Conservation (phyloP, 2,329 filamentous ascomycete species). For the Acrodontium crateriforme region DNA sequence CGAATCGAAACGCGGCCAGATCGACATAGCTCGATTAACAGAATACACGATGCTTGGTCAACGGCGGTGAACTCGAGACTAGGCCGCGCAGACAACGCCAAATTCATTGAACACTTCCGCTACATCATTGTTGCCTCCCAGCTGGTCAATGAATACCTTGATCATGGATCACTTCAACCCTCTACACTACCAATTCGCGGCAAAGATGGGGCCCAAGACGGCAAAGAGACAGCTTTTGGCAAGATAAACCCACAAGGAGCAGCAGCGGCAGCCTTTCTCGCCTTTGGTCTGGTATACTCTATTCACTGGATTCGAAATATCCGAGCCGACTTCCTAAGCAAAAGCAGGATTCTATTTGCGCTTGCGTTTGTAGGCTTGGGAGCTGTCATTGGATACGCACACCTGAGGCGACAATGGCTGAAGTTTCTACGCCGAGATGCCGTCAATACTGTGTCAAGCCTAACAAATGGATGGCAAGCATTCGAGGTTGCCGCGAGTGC, state of each 20-base stretch:
- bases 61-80: slow-evolving; percentile 57
- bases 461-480: slow-evolving; percentile 62
- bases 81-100: slow-evolving; percentile 63
- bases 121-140: slow-evolving; percentile 90
- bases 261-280: slow-evolving; percentile 47
- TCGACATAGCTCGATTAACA: slow-evolving; percentile 19
- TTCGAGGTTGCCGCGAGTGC: slow-evolving; percentile 67
- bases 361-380: slow-evolving; percentile 38
- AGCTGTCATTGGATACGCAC: slow-evolving; percentile 51
- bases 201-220: slow-evolving; percentile 8
- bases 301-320: slow-evolving; percentile 55
- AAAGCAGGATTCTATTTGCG: slow-evolving; percentile 36
- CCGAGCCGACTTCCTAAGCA: slow-evolving; percentile 39
- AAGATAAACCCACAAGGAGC: slow-evolving; percentile 55
- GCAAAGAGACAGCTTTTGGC: slow-evolving; percentile 30
- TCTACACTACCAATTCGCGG: slow-evolving; percentile 5
- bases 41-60: slow-evolving; percentile 34
- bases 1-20: slow-evolving; percentile 3
- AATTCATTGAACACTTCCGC: slow-evolving; percentile 82
- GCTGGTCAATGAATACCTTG: slow-evolving; percentile 55
- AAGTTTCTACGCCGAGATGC: slow-evolving; percentile 64
- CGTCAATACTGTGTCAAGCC: slow-evolving; percentile 50
- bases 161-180: slow-evolving; percentile 27
- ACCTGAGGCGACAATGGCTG: slow-evolving; percentile 67
- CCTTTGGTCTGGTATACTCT: slow-evolving; percentile 51